phyloP scores from a whole-genome alignment of 805 yeast species.

The Starmerella asiatica region DNA sequence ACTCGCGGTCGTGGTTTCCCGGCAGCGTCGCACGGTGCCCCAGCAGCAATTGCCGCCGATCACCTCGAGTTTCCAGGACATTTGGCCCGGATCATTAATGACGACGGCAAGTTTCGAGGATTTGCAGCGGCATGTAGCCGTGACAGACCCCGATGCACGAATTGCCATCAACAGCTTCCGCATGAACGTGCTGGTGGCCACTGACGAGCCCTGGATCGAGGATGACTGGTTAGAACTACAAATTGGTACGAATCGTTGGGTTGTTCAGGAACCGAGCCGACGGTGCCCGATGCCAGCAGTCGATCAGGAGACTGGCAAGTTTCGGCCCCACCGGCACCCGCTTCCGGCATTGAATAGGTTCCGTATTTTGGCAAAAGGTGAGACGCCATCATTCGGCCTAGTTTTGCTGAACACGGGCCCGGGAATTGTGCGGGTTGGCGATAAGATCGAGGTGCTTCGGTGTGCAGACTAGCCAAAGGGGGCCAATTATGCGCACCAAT shows the following conservation, averaged over 20 bases:
- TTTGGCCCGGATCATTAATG: slow-evolving; percentile 24
- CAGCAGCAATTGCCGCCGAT: slow-evolving; percentile 2
- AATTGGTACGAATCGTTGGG: slow-evolving; percentile 21
- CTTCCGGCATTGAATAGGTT: slow-evolving; percentile 23
- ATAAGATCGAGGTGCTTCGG: slow-evolving; percentile 20
- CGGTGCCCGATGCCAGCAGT: slow-evolving; percentile 28
- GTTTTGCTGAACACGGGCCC: slow-evolving; percentile 19
- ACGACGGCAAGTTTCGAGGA: slow-evolving; percentile 22
- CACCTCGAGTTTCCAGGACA: slow-evolving; percentile 24
- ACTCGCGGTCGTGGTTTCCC: slow-evolving; percentile 20
- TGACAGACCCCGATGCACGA: slow-evolving; percentile 15
- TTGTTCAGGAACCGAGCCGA: slow-evolving; percentile 21
- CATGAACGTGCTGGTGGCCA: slow-evolving; percentile 24
- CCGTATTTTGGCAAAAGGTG: slow-evolving; percentile 25
- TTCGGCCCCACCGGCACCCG: slow-evolving; percentile 22
- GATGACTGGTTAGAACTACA: slow-evolving; percentile 25
- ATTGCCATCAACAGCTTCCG: slow-evolving; percentile 23
- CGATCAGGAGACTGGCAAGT: slow-evolving; percentile 20
- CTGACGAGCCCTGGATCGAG: slow-evolving; percentile 26
- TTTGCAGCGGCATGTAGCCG: slow-evolving; percentile 17
- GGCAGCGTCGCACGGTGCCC: slow-evolving; percentile 19
- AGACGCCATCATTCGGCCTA: slow-evolving; percentile 25
- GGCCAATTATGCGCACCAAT: too few species aligned
- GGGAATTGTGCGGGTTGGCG: slow-evolving; percentile 23
- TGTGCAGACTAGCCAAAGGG: too few species aligned